phyloP scores from a whole-genome alignment of 2,329 filamentous ascomycete species.

The Myriosclerotinia curreyana region DNA sequence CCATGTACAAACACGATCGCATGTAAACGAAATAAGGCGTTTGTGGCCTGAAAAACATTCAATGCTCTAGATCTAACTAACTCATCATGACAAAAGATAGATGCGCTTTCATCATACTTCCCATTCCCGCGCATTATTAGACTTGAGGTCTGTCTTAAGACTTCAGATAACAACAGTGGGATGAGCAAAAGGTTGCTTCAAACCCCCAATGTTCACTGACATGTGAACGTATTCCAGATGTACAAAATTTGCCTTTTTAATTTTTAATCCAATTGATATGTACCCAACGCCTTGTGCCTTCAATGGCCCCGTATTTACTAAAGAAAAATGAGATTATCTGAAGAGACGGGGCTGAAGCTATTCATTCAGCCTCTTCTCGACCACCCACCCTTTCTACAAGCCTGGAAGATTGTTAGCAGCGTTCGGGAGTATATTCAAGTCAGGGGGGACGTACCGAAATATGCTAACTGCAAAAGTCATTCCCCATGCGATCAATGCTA shows the following conservation, averaged over 20 bases:
- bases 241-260: constrained; percentile 17
- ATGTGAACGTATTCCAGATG: constrained; percentile 14
- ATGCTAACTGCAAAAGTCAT: constrained; percentile 86
- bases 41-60: constrained; percentile 12
- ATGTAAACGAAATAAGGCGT: background rate
- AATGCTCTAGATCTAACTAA: too few species aligned
- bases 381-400: constrained; percentile 60
- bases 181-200: constrained; percentile 11
- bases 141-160: constrained; percentile 11
- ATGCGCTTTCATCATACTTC: constrained; percentile 1
- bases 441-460: constrained; percentile 54
- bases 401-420: constrained; percentile 39
- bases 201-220: background rate
- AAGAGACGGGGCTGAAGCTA: background rate
- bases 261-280: constrained; percentile 12
- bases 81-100: constrained; percentile 14
- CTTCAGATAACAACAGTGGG: background rate
- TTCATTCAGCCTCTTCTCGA: constrained; percentile 45
- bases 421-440: background rate
- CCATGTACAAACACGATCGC: background rate
- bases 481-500: constrained; percentile 86
- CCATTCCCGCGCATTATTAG: constrained; percentile 12
- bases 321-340: constrained; percentile 19
- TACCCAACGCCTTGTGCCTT: constrained; percentile 21
- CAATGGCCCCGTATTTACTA: constrained; percentile 3